A percentile compares a stretch with the other conserved stretches of the same genome.
Evolutionary conservation across 2,329 filamentous ascomycete species (phyloP).

Genomic region (Biscogniauxia marginata): DNA sequence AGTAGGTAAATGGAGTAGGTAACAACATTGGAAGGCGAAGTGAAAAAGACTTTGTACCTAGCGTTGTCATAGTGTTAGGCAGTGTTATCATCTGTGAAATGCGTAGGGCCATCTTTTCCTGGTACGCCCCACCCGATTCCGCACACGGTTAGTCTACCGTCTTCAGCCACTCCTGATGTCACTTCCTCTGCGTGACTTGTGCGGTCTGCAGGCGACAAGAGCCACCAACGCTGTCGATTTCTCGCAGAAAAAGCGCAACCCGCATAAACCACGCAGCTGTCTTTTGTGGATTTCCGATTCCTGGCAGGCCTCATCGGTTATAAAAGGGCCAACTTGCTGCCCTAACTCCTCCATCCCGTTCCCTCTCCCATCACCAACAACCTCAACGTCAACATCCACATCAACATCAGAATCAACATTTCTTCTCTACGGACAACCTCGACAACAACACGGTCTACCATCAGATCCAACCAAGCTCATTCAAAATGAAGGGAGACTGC

Average conservation of each 20-base stretch:
- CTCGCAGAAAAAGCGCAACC: slow-evolving; percentile 14
- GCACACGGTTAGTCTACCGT: neutral
- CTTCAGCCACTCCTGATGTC: slow-evolving; percentile 9
- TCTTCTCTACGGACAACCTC: no score
- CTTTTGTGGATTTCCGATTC: neutral
- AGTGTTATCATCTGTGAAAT: no score
- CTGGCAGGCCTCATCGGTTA: neutral
- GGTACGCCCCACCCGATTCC: slow-evolving; percentile 5
- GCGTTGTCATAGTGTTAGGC: no score
- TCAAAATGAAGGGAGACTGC: slow-evolving; percentile 28
- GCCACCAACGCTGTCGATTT: neutral
- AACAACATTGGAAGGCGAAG: no score
- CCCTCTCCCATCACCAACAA: neutral
- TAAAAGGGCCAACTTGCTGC: neutral
- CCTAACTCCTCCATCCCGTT: neutral
- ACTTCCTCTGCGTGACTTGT: slow-evolving; percentile 24
- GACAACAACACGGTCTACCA: neutral
- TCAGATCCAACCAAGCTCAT: slow-evolving; percentile 6
- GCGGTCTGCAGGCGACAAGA: slow-evolving; percentile 16
- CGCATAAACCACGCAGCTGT: slow-evolving; percentile 13
- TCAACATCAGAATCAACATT: neutral
- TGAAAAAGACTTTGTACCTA: no score
- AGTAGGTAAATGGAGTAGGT: no score
- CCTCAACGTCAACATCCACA: neutral
- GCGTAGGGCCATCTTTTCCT: no score